These are phyloP conservation scores for Sordaria brevicollis DNA, from an alignment of 495 filamentous ascomycete species.

Conservation along the genomic window DNA sequence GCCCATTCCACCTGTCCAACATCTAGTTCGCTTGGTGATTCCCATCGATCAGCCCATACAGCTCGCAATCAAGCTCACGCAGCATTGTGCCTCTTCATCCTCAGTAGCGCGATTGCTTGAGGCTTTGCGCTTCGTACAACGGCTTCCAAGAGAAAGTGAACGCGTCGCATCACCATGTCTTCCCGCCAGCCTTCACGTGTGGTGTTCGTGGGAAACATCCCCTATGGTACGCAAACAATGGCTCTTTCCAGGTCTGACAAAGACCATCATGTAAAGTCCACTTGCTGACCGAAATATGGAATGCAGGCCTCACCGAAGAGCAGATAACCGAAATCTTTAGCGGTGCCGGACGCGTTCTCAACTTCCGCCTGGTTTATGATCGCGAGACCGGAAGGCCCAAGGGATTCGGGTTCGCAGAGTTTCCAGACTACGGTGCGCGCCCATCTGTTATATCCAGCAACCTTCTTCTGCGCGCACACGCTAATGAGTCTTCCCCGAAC, in stretches of 20 bases:
- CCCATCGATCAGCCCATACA: background rate
- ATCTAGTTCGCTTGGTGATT: background rate
- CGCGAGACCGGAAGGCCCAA: constrained; percentile 90
- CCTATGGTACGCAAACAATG: constrained; percentile 42
- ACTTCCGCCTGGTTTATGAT: constrained; percentile 91
- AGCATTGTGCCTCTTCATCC: background rate
- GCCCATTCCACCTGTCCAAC: background rate
- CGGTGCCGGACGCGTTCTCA: constrained; percentile 76
- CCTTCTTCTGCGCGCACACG: background rate
- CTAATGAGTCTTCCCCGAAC: background rate
- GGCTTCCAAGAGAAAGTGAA: background rate
- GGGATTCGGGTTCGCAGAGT: constrained; percentile 94
- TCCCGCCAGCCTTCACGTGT: constrained; percentile 40
- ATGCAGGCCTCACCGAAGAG: constrained; percentile 78
- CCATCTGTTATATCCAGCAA: background rate
- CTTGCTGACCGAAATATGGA: background rate
- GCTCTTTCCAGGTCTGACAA: background rate
- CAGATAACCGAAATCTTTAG: constrained; percentile 87
- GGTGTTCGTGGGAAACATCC: constrained; percentile 81
- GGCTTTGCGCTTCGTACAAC: background rate
- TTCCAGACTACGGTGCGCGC: constrained; percentile 55
- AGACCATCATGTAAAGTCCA: background rate
- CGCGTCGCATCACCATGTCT: constrained; percentile 32
- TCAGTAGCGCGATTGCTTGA: background rate
- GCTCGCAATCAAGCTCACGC: background rate